Conservation (phyloP, 139 green algal species). For the Chlamydomonas urium region DNA sequence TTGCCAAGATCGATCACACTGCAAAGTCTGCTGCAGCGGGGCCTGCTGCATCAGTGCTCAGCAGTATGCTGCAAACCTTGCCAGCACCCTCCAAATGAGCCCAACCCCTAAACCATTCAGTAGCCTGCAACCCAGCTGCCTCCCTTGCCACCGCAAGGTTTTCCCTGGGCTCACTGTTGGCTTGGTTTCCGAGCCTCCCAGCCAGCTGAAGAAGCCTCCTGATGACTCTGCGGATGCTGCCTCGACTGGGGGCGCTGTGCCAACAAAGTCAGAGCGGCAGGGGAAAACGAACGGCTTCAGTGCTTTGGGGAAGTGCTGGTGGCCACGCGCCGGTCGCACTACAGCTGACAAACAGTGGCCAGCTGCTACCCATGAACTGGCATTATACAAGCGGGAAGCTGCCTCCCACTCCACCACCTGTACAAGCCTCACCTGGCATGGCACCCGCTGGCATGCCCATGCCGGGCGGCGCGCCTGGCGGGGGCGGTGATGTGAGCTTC, state of each 20-base stretch:
- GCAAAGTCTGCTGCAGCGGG: too few relatives aligned
- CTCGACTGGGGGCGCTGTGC: background rate
- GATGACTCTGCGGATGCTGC: background rate
- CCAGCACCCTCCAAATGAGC: background rate
- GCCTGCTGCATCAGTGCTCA: background rate
- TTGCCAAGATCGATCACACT: too few relatives aligned
- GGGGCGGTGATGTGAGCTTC: constrained; percentile 77
- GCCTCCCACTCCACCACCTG: too few relatives aligned
- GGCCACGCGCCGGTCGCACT: background rate
- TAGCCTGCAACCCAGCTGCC: background rate
- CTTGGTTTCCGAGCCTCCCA: background rate
- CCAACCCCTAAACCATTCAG: background rate
- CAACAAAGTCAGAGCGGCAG: background rate
- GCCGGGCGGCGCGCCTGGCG: constrained; percentile 48
- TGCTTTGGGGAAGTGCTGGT: background rate
- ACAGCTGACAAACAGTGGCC: background rate
- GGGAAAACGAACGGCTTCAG: background rate
- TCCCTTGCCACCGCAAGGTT: background rate
- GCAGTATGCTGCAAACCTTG: background rate
- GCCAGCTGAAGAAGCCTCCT: background rate
- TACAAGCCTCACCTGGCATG: constrained; percentile 15
- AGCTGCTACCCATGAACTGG: background rate
- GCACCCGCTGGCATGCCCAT: constrained; percentile 33
- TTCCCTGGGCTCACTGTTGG: too few relatives aligned
- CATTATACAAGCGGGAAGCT: too few relatives aligned